phyloP scores from a whole-genome alignment of 495 filamentous ascomycete species.

The Choiromyces venosus region DNA sequence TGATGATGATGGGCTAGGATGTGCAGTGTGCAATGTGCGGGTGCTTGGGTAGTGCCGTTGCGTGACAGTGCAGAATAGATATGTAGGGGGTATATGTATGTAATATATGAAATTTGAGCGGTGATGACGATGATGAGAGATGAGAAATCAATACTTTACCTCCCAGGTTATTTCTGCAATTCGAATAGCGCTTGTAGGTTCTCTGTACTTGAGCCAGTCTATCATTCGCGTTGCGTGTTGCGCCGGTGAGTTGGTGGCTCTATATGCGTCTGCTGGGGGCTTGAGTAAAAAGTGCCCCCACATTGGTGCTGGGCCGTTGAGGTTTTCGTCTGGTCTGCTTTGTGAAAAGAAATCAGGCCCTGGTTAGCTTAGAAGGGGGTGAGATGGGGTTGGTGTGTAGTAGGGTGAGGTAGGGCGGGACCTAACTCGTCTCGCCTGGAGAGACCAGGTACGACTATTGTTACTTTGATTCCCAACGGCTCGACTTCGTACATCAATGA shows the following conservation, averaged over 20 bases:
- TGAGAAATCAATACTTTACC: slow-evolving; percentile 24
- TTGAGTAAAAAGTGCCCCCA: slow-evolving; percentile 93
- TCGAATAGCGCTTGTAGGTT: slow-evolving; percentile 87
- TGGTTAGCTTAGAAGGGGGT: neutral
- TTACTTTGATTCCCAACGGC: slow-evolving; percentile 83
- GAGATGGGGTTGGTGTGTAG: neutral
- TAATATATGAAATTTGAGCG: neutral
- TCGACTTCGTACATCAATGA: slow-evolving; percentile 93
- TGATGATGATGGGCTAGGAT: neutral
- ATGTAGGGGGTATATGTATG: neutral
- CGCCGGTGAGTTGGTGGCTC: slow-evolving; percentile 67
- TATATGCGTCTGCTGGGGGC: slow-evolving; percentile 73
- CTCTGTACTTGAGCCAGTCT: slow-evolving; percentile 88
- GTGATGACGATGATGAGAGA: neutral
- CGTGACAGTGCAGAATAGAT: neutral
- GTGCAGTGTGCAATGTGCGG: neutral
- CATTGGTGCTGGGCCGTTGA: slow-evolving; percentile 49
- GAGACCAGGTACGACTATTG: slow-evolving; percentile 84
- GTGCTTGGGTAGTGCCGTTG: neutral
- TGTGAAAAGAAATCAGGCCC: neutral
- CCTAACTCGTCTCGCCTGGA: slow-evolving; percentile 64
- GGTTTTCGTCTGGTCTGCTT: slow-evolving; percentile 25
- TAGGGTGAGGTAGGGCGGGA: slow-evolving; percentile 40
- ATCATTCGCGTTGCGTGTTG: slow-evolving; percentile 87
- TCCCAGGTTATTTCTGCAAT: slow-evolving; percentile 97